These are phyloP conservation scores for Cyberlindnera petersonii DNA, from an alignment of 805 yeast genomes.

Conservation along the genomic window DNA sequence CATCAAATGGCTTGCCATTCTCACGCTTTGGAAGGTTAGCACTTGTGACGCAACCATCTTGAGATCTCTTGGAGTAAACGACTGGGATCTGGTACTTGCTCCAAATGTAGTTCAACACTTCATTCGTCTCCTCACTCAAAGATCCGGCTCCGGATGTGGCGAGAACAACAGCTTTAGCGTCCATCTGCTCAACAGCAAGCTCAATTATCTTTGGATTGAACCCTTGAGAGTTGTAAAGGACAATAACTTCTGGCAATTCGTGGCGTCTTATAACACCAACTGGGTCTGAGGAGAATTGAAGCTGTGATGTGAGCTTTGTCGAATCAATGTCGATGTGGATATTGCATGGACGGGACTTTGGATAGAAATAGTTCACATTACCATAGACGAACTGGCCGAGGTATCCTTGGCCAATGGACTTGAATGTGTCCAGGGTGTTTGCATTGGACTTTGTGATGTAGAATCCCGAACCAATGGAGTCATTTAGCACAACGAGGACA, in stretches of 20 bases:
- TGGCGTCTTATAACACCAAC: constrained; percentile 25
- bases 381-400: constrained; percentile 67
- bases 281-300: constrained; percentile 25
- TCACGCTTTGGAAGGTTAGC: constrained; percentile 20
- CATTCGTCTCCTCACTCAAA: constrained; percentile 47
- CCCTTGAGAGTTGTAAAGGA: constrained; percentile 60
- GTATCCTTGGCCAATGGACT: constrained; percentile 64
- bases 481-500: constrained; percentile 60
- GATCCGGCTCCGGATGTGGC: constrained; percentile 77
- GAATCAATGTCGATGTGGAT: constrained; percentile 36
- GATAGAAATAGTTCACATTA: constrained; percentile 60
- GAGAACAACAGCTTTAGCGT: constrained; percentile 52
- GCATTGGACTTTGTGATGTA: constrained; percentile 70
- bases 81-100: constrained; percentile 46
- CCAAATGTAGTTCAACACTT: constrained; percentile 37
- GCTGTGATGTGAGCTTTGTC: constrained; percentile 15
- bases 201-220: constrained; percentile 46
- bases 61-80: constrained; percentile 60
- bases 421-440: constrained; percentile 66
- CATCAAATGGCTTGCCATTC: constrained; percentile 33
- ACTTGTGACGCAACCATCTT: constrained; percentile 67
- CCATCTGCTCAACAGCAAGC: constrained; percentile 41
- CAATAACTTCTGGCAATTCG: constrained; percentile 42
- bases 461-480: constrained; percentile 65
- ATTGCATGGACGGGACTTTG: constrained; percentile 52